Percentiles rank a stretch among this genome's conserved stretches.
Conservation (phyloP, 371 early-diverging fungal species). For the Sporodiniella umbellata region DNA sequence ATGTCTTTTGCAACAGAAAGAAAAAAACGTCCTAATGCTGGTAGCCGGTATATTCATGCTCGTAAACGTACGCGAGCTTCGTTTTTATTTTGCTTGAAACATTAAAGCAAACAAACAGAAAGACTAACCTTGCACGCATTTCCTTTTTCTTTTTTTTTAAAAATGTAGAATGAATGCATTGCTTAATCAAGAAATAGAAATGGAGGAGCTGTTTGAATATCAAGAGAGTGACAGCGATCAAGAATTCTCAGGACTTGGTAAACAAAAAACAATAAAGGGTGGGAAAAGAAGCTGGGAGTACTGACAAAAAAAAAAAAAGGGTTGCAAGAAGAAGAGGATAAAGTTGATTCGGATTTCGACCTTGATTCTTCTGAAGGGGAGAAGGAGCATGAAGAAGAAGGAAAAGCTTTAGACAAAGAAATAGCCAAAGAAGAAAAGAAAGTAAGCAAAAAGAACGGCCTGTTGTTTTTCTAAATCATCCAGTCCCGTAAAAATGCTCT, state of each 20-base stretch:
- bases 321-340: constrained; percentile 48
- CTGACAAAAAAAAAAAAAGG: not conserved
- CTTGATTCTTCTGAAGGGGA: constrained; percentile 58
- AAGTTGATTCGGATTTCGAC: constrained; percentile 63
- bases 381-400: constrained; percentile 51
- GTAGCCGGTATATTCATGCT: constrained; percentile 45
- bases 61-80: no score
- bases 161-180: constrained; percentile 51
- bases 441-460: not conserved
- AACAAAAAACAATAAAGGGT: no score
- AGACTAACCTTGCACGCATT: no score
- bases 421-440: constrained; percentile 42
- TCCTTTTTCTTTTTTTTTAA: no score
- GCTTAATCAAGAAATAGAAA: constrained; percentile 55
- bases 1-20: constrained; percentile 51
- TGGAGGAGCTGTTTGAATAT: constrained; percentile 60
- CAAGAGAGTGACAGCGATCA: constrained; percentile 56
- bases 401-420: constrained; percentile 37
- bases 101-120: not conserved
- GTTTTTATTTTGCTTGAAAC: no score
- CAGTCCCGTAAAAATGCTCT: constrained; percentile 19
- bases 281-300: not conserved
- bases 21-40: constrained; percentile 57
- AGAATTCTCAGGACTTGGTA: constrained; percentile 47
- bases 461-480: not conserved